Base-by-base conservation (phyloP, 352 stramenopile genomes). In the Pseudoperonospora humuli region DNA sequence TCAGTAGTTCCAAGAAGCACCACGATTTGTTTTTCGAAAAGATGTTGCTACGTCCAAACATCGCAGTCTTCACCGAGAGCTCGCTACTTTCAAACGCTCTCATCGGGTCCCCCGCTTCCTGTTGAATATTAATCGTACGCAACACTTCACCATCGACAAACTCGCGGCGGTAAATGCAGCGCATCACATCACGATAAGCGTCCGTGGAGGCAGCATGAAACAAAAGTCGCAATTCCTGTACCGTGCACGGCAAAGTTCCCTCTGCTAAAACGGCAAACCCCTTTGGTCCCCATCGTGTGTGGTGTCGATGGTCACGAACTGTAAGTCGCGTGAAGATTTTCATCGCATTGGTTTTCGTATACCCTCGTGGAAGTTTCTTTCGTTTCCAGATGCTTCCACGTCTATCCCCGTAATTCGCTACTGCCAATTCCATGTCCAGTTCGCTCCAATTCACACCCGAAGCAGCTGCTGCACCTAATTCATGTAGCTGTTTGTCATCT, bases 1-100 rank as follows among this genome's bases (percentile, higher is more conserved):
- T 38, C 39, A 67, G 24, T 19, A 68, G 32, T 32, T 80, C 69
- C 23, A 77, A 44, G 35, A 71, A 69, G 28, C 61, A 69, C 67
- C 64, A 78, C 24, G 61, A 38, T 9, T 70, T 57, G 36, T 61
- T 57, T 25, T 53, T 70, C 6, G 55, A 55, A 25, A 79, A 73
- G 11, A 72, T 26, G 13, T 37, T 52, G 9, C 54, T 8, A 11
- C 57, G 61, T 20, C 67, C 62, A 38, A 79, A 75, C 7, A 52
- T 70, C 18, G 58, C 20, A 4, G 64, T 59, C 15, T 68, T 74
- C 26, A 70, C 43, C 0, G 40, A 57, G n/a, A 74, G 23, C 29
- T 72, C 54, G 29, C 44, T 28, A 13, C 31, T 46, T 19, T 62
- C 60, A 11, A 53, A 64, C 11, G 45, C 47, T 24, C 39, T 55